Evolutionary conservation across 345 rosid species (phyloP).

Genomic region (Eucalyptus regnans): DNA sequence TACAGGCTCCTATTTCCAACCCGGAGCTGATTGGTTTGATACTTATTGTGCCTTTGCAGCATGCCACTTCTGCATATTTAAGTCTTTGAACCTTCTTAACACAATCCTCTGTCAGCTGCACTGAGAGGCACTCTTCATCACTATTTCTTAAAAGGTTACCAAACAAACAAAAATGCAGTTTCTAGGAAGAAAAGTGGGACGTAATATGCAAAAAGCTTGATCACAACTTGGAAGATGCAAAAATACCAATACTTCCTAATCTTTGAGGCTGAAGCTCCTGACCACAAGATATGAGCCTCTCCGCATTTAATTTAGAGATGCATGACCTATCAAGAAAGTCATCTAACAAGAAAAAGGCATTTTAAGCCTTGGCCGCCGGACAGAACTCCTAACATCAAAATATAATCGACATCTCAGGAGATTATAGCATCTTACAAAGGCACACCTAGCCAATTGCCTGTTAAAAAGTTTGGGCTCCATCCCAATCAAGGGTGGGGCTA

Average conservation of each 20-base stretch:
- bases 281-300: not conserved
- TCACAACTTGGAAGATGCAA: not conserved
- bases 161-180: not conserved
- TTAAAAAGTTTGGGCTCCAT: not conserved
- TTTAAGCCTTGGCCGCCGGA: not conserved
- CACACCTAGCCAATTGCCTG: not conserved
- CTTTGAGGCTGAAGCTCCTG: not conserved
- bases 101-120: constrained; percentile 60
- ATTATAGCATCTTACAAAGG: not conserved
- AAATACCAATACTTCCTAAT: not conserved
- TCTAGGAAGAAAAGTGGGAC: not conserved
- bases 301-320: not conserved
- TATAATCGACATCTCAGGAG: not conserved
- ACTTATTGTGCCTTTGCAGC: not conserved
- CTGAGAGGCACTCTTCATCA: constrained; percentile 26
- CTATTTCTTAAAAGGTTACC: not conserved
- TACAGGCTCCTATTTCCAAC: too few relatives aligned
- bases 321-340: not conserved
- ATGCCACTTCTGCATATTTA: constrained; percentile 63
- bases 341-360: not conserved
- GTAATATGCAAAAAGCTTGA: not conserved
- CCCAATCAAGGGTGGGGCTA: not conserved
- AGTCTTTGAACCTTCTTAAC: constrained; percentile 47
- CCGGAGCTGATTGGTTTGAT: too few relatives aligned
- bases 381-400: not conserved